Evolutionary conservation across 2,329 filamentous ascomycete genomes (phyloP), one percentile per base, ranked within the genome.

Genomic region (Calonectria pseudoturangicola): DNA sequence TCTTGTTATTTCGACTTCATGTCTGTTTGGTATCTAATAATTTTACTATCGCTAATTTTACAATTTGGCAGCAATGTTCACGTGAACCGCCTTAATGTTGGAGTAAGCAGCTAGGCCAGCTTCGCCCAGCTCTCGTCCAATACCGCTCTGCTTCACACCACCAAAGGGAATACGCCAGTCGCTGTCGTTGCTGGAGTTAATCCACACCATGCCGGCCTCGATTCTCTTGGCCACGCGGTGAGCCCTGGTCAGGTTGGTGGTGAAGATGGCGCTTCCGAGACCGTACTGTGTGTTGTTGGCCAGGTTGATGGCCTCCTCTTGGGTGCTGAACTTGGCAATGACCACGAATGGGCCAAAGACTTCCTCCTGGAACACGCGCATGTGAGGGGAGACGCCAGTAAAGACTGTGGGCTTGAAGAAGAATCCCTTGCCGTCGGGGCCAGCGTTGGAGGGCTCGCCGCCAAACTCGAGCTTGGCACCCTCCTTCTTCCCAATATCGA

Each of bases 381-480:
- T 88, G 25, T 81, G 75, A 21, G 81, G 76, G 6, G 81, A 84
- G 0, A 88, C 86, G 15, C 83, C 79, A 16, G 85, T 85, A 75
- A 88, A 87, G 47, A 88, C 81, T 4, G 86, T 88, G 1, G 86
- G 86, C 75, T 86, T 82, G 56, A 88, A 83, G 73, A 87, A 88
- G 80, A 81, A 88, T 2, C 87, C 87, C 77, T 85, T 87, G 27
- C 85, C 85, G 9, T 74, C 75, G 2, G 82, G 74, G 0, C 83
- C 78, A 25, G 82, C 76, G 39, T 77, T 76, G 64, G 79, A 79
- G 0, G 79, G 77, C 50, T 83, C 82, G 13, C 93, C 94, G 16
- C 94, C 93, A 2, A 88, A 83, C 25, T 89, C 85, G 1, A 95
- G 86, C 7, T 87, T 93, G 0, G 93, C 92, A n/a, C 93, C 93